A percentile compares a stretch with the other conserved stretches of the same genome.
Conservation (phyloP, 805 yeast genomes). For the Ogataea pignaliae region DNA sequence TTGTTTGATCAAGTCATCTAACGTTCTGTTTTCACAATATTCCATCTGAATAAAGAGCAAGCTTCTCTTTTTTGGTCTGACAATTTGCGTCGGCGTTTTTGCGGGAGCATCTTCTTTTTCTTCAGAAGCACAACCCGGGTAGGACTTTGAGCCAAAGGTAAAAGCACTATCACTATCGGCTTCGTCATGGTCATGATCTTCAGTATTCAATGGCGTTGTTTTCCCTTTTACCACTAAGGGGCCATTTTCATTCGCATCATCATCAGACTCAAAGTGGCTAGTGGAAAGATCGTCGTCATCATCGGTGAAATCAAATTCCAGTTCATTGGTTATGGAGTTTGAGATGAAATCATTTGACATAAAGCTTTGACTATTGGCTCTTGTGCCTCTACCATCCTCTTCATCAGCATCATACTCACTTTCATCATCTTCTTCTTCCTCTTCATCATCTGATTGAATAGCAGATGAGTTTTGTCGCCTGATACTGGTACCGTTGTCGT, state of each 20-base stretch:
- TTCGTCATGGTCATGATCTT: slow-evolving; percentile 11
- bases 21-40: slow-evolving; percentile 92
- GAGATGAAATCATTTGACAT: slow-evolving; percentile 60
- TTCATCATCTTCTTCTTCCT: slow-evolving; percentile 29
- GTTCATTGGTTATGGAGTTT: slow-evolving; percentile 51
- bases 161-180: slow-evolving; percentile 17
- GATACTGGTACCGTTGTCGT: slow-evolving; percentile 35
- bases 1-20: slow-evolving; percentile 75
- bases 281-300: slow-evolving; percentile 16
- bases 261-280: slow-evolving; percentile 18
- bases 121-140: background rate
- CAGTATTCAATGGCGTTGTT: slow-evolving; percentile 4
- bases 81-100: slow-evolving; percentile 6
- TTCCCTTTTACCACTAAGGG: too few species aligned
- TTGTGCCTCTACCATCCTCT: slow-evolving; percentile 15
- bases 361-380: slow-evolving; percentile 32
- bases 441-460: slow-evolving; percentile 22
- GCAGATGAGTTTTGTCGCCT: slow-evolving; percentile 21
- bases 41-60: slow-evolving; percentile 97
- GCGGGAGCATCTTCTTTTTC: slow-evolving; percentile 2
- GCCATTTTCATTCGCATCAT: slow-evolving; percentile 16
- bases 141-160: slow-evolving; percentile 22
- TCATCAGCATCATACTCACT: slow-evolving; percentile 27
- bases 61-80: slow-evolving; percentile 39
- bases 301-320: slow-evolving; percentile 50